Evolutionary conservation across 306 rosid species (phyloP).

Genomic region (Astragalus glycyphyllos): DNA sequence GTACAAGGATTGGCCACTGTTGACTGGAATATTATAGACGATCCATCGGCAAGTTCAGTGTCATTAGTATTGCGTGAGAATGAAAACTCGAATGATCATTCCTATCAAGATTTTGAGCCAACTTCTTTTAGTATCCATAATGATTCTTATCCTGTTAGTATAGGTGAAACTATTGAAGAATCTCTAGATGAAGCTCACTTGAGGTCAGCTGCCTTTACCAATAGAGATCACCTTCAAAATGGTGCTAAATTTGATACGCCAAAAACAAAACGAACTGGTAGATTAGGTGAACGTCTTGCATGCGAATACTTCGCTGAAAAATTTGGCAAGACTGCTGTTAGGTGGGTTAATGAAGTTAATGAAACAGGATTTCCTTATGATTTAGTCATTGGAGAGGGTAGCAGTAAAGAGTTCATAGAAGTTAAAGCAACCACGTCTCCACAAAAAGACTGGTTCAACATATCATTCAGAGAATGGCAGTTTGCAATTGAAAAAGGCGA

Average conservation of each 20-base stretch:
- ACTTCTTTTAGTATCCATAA: slow-evolving; percentile 32
- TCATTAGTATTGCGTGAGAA: slow-evolving; percentile 50
- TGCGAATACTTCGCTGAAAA: slow-evolving; percentile 61
- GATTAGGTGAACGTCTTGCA: slow-evolving; percentile 77
- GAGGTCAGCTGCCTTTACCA: slow-evolving; percentile 42
- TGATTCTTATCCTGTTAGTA: slow-evolving; percentile 42
- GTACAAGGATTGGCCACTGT: slow-evolving; percentile 52
- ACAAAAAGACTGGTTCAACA: slow-evolving; percentile 85
- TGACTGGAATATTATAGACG: slow-evolving; percentile 56
- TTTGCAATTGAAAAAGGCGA: slow-evolving; percentile 73
- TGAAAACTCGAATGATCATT: slow-evolving; percentile 46
- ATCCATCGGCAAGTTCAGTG: slow-evolving; percentile 43
- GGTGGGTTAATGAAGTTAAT: slow-evolving; percentile 73
- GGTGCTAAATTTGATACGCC: slow-evolving; percentile 59
- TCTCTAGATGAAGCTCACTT: slow-evolving; percentile 12
- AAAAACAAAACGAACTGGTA: slow-evolving; percentile 64
- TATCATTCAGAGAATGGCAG: slow-evolving; percentile 81
- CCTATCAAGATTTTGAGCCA: slow-evolving; percentile 41
- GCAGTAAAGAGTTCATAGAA: slow-evolving; percentile 65
- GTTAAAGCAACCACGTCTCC: slow-evolving; percentile 83
- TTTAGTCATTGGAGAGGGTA: slow-evolving; percentile 55
- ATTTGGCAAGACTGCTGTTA: slow-evolving; percentile 54
- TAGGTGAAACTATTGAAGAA: slow-evolving; percentile 38
- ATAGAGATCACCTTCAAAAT: slow-evolving; percentile 54
- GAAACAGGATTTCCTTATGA: slow-evolving; percentile 87